A percentile compares a stretch with the other conserved stretches of the same genome.
Evolutionary conservation across 345 rosid species (phyloP).

Genomic region (Bretschneidera sinensis): DNA sequence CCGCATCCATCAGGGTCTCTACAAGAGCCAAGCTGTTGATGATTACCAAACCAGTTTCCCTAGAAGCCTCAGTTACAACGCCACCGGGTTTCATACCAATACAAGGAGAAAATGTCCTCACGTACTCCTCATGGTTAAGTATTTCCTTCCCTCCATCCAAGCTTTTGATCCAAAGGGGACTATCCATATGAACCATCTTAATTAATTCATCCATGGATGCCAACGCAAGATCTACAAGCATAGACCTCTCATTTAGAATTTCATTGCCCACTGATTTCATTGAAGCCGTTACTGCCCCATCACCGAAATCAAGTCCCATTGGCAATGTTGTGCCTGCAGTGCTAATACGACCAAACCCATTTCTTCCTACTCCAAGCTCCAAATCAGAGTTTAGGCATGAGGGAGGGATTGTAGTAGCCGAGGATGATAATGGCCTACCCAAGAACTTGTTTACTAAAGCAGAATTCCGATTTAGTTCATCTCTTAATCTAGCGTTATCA

Average conservation of each 20-base stretch:
- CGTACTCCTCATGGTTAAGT: constrained; percentile 50
- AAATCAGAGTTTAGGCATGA: constrained; percentile 26
- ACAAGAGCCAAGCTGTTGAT: constrained; percentile 51
- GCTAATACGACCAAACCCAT: constrained; percentile 22
- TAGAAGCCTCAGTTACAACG: constrained; percentile 43
- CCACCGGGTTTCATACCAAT: constrained; percentile 29
- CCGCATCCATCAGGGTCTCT: constrained; percentile 69
- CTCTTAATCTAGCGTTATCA: constrained; percentile 65
- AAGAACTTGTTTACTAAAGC: constrained; percentile 49
- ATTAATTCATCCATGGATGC: constrained; percentile 56
- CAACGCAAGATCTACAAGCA: constrained; percentile 48
- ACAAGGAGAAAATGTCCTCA: constrained; percentile 38
- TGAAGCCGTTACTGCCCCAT: constrained; percentile 18
- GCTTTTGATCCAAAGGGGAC: constrained; percentile 47
- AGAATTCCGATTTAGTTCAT: constrained; percentile 43
- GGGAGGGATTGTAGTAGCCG: constrained; percentile 23
- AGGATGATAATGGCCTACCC: constrained; percentile 43
- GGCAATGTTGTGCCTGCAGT: constrained; percentile 20
- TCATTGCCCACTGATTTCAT: constrained; percentile 22
- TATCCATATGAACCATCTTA: constrained; percentile 45
- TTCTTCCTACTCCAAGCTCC: constrained; percentile 35
- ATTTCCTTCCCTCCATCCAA: constrained; percentile 38
- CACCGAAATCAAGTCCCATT: constrained; percentile 22
- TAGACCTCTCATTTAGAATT: constrained; percentile 25
- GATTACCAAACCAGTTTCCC: constrained; percentile 49